phyloP scores from a whole-genome alignment of 108 stramenopile genomes.

The Nitzschia sp. region DNA sequence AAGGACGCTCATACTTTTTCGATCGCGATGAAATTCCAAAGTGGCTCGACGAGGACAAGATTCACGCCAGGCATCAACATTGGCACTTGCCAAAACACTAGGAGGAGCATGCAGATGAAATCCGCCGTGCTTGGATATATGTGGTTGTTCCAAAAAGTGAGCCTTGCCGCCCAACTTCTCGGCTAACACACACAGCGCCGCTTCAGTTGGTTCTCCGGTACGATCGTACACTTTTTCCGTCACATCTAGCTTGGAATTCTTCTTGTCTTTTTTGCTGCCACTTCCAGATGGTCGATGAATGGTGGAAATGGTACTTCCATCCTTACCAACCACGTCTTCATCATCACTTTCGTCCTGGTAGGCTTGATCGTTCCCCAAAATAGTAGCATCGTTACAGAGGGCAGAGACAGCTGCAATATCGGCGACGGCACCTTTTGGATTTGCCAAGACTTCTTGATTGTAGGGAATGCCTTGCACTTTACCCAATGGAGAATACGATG shows the following conservation, averaged over 20 bases:
- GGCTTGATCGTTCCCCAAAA: constrained; percentile 60
- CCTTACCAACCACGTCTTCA: constrained; percentile 21
- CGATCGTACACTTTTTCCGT: constrained; percentile 58
- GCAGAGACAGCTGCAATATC: constrained; percentile 76
- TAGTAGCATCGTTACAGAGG: constrained; percentile 85
- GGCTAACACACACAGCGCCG: constrained; percentile 90
- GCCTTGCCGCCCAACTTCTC: constrained; percentile 84
- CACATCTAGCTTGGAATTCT: constrained; percentile 9
- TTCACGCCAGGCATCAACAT: constrained; percentile 69
- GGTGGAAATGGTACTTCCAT: constrained; percentile 7
- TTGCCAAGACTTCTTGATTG: constrained; percentile 36
- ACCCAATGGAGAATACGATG: constrained; percentile 83
- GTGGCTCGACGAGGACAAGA: constrained; percentile 79
- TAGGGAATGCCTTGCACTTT: constrained; percentile 59
- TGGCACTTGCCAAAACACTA: constrained; percentile 59
- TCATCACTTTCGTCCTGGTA: constrained; percentile 17
- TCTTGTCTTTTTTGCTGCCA: constrained; percentile 1
- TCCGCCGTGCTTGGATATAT: constrained; percentile 1
- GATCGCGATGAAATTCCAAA: constrained; percentile 91
- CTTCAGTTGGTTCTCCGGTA: constrained; percentile 98
- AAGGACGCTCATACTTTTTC: constrained; percentile 61
- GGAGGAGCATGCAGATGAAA: constrained; percentile 34
- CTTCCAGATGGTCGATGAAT: not conserved
- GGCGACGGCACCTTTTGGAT: constrained; percentile 56
- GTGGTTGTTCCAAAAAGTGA: constrained; percentile 18